These are phyloP conservation scores for Phytophthora podocarpi DNA, from an alignment of 352 stramenopile species.

Conservation along the genomic window DNA sequence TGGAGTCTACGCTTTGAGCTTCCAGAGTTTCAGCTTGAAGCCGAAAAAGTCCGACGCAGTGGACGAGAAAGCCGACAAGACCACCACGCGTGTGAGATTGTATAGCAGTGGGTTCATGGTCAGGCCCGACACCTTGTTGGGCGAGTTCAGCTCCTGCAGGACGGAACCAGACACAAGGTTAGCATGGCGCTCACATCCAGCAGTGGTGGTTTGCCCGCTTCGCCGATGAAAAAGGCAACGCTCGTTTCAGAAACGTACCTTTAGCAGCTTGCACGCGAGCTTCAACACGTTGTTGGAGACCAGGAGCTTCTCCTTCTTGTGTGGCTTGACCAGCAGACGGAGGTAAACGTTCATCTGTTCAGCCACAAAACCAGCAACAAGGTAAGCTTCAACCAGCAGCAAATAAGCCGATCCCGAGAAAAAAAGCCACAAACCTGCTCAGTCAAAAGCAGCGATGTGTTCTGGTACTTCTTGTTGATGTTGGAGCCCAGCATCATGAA, in stretches of 20 bases:
- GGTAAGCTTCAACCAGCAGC: constrained; percentile 4
- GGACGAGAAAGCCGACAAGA: constrained; percentile 90
- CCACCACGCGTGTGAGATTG: constrained; percentile 89
- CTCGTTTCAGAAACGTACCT: constrained; percentile 42
- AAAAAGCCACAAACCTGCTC: constrained; percentile 69
- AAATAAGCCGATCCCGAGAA: background rate
- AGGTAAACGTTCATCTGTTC: constrained; percentile 88
- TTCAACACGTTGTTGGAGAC: constrained; percentile 92
- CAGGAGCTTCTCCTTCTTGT: constrained; percentile 90
- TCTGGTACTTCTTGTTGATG: constrained; percentile 93
- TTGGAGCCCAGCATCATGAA: constrained; percentile 92
- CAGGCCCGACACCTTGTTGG: constrained; percentile 90
- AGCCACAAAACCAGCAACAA: constrained; percentile 14
- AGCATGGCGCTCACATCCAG: constrained; percentile 5
- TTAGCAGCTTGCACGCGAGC: constrained; percentile 91
- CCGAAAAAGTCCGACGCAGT: constrained; percentile 90
- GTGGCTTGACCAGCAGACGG: constrained; percentile 77
- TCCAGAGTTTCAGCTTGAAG: constrained; percentile 93
- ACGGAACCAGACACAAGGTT: constrained; percentile 17
- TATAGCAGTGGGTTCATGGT: constrained; percentile 92
- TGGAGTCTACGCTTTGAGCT: constrained; percentile 76
- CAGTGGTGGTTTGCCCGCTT: constrained; percentile 8
- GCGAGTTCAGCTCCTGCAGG: constrained; percentile 82
- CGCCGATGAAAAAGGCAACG: background rate
- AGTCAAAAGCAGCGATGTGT: constrained; percentile 90